phyloP scores from a whole-genome alignment of 108 stramenopile species.

The Discostella stelligeroides region DNA sequence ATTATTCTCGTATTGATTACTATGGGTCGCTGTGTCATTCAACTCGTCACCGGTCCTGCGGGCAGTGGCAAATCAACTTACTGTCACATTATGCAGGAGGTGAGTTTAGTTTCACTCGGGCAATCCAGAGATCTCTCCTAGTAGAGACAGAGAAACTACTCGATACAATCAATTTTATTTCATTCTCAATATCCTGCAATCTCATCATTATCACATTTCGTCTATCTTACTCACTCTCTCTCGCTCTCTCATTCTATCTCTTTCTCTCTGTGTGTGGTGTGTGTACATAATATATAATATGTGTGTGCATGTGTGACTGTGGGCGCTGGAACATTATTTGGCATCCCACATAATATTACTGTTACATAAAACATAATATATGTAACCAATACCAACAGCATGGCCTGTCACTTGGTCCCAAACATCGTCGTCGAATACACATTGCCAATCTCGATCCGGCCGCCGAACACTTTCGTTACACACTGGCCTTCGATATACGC shows the following conservation, averaged over 20 bases:
- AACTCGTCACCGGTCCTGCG: constrained; percentile 76
- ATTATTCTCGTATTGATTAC: no score
- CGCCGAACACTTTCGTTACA: constrained; percentile 92
- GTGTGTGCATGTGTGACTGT: no score
- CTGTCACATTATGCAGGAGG: constrained; percentile 68
- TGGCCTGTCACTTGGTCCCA: constrained; percentile 61
- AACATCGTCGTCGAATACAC: constrained; percentile 66
- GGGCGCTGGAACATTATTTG: no score
- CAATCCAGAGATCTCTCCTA: no score
- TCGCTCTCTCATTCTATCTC: background rate
- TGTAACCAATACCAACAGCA: constrained; percentile 53
- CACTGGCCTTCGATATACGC: constrained; percentile 85
- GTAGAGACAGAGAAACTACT: no score
- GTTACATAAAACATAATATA: no score
- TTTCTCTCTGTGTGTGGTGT: no score
- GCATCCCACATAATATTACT: background rate
- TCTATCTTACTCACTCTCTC: background rate
- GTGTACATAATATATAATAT: no score
- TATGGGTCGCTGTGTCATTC: constrained; percentile 52
- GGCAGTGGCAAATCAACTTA: constrained; percentile 91
- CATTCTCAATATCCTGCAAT: no score
- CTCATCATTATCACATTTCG: no score
- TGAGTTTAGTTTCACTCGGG: no score
- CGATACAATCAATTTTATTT: no score
- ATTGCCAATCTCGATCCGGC: constrained; percentile 98